Conservation (phyloP, 2,329 filamentous ascomycete species). For the Erysiphe neolycopersici region DNA sequence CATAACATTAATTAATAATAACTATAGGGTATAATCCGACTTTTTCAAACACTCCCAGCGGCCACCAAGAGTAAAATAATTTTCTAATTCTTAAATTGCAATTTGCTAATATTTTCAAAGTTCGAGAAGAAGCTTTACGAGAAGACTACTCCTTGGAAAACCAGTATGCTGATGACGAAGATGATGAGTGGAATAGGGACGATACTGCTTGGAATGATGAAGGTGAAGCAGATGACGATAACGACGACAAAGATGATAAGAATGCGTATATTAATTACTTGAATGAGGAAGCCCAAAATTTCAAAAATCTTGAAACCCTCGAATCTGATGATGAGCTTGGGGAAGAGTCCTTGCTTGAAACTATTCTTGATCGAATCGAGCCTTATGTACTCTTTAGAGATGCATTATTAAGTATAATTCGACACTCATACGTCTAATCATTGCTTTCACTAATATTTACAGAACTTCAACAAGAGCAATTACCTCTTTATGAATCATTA, state of each 20-base stretch:
- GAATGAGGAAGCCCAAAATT: constrained; percentile 78
- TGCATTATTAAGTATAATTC: constrained; percentile 49
- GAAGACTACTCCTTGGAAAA: constrained; percentile 57
- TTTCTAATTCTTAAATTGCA: neutral
- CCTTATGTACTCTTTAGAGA: constrained; percentile 75
- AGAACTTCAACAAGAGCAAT: constrained; percentile 79
- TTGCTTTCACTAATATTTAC: constrained; percentile 4
- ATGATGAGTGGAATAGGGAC: constrained; percentile 49
- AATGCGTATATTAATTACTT: constrained; percentile 89
- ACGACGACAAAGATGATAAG: constrained; percentile 25
- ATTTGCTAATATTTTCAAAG: constrained; percentile 16
- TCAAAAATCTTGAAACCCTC: constrained; percentile 39
- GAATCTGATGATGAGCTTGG: constrained; percentile 69
- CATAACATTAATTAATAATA: neutral
- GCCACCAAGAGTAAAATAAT: constrained; percentile 50
- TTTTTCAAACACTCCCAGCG: constrained; percentile 75
- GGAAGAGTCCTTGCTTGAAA: constrained; percentile 83
- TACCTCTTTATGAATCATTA: constrained; percentile 60
- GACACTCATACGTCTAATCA: neutral
- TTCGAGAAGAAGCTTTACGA: constrained; percentile 73
- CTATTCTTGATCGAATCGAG: constrained; percentile 82
- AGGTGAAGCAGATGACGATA: constrained; percentile 24
- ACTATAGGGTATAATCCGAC: constrained; percentile 43
- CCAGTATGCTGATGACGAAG: constrained; percentile 38
- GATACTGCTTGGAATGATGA: constrained; percentile 53